Evolutionary conservation across 2,329 filamentous ascomycete genomes (phyloP).

Genomic region (Cercospora zeina): DNA sequence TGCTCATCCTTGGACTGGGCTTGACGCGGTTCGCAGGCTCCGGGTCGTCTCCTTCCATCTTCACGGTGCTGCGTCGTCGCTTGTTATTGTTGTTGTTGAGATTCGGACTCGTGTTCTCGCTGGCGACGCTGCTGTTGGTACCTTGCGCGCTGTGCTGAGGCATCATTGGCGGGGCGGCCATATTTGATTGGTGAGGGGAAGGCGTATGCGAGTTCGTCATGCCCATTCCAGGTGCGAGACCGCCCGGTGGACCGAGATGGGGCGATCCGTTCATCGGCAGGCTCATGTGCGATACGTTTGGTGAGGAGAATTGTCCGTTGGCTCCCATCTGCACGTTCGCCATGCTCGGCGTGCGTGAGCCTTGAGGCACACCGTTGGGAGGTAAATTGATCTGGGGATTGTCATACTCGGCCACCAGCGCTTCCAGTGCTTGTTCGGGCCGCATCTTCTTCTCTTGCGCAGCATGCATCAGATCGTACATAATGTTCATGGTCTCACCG

Average conservation of each 20-base stretch:
- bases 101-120: constrained; percentile 61
- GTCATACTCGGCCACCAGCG: constrained; percentile 53
- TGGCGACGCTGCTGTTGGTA: constrained; percentile 56
- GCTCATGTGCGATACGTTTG: constrained; percentile 57
- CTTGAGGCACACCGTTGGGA: constrained; percentile 42
- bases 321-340: constrained; percentile 39
- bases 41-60: constrained; percentile 58
- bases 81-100: constrained; percentile 59
- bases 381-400: constrained; percentile 51
- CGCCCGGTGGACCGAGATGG: constrained; percentile 46
- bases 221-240: constrained; percentile 30
- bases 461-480: constrained; percentile 61
- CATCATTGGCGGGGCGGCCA: constrained; percentile 55
- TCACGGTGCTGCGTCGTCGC: constrained; percentile 60
- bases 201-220: constrained; percentile 45
- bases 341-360: constrained; percentile 40
- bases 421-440: constrained; percentile 57
- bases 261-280: constrained; percentile 55
- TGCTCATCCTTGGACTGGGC: constrained; percentile 48
- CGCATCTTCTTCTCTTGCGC: constrained; percentile 56
- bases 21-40: constrained; percentile 52
- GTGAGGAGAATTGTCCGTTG: constrained; percentile 55
- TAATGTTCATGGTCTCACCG: constrained; percentile 64
- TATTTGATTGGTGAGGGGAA: constrained; percentile 48
- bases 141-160: constrained; percentile 59